Conservation (phyloP, 2,329 filamentous ascomycete species). For the Aspergillus fijiensis region DNA sequence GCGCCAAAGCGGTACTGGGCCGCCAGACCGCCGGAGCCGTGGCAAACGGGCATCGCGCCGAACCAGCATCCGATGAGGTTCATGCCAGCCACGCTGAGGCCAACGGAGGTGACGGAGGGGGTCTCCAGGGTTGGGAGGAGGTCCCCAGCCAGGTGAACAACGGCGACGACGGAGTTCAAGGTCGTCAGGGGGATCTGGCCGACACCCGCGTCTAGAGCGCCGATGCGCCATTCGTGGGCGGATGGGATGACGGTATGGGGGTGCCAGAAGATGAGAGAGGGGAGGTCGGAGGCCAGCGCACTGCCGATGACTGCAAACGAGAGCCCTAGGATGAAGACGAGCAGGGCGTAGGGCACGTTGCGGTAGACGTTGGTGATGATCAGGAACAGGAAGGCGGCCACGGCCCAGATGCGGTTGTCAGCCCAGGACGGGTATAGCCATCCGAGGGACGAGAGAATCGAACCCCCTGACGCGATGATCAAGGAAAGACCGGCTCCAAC, state of each 20-base stretch:
- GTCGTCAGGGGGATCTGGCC: constrained; percentile 89
- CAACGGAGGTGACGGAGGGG: constrained; percentile 73
- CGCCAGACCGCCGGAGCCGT: constrained; percentile 86
- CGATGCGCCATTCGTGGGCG: constrained; percentile 50
- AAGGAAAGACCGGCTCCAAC: constrained; percentile 85
- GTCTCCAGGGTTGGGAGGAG: constrained; percentile 68
- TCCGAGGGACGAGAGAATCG: constrained; percentile 64
- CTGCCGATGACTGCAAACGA: constrained; percentile 58
- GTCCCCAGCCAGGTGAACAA: constrained; percentile 73
- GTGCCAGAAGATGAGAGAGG: constrained; percentile 60
- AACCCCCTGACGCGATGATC: constrained; percentile 71
- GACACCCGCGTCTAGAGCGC: constrained; percentile 67
- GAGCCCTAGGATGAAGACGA: constrained; percentile 68
- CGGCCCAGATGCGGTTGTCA: constrained; percentile 76
- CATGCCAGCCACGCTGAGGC: constrained; percentile 77
- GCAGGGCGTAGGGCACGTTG: constrained; percentile 74
- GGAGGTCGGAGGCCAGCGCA: constrained; percentile 41
- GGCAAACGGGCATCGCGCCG: constrained; percentile 92
- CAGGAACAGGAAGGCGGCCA: constrained; percentile 71
- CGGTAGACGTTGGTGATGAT: constrained; percentile 65
- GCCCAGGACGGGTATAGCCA: constrained; percentile 67
- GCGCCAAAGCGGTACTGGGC: constrained; percentile 91
- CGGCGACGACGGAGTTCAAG: constrained; percentile 88
- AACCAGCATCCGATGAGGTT: constrained; percentile 88
- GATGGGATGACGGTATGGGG: constrained; percentile 54